Evolutionary conservation across 495 filamentous ascomycete genomes (phyloP), one percentile per base, ranked within the genome.

Genomic region (Filosporella fistucella): DNA sequence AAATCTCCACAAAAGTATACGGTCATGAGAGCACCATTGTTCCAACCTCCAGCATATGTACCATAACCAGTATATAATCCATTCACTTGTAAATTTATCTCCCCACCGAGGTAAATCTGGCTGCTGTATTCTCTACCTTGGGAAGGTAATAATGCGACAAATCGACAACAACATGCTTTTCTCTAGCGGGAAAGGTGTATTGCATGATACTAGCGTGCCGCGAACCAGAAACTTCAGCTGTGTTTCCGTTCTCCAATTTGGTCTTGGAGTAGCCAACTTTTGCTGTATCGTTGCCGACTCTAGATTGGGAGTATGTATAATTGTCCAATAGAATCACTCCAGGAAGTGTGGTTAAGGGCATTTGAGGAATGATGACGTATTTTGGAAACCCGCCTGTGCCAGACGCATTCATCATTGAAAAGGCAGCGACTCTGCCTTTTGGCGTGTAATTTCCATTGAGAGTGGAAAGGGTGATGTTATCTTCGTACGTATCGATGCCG

Each of bases 1-100:
- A 81, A 80, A 23, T 69, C 61, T 11, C 74, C 75, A 54, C 76
- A 80, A 59, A 80, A 80, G 50, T 79, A 73, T n/a, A 80, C 71
- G 18, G 32, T 1, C 5, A 5, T 32, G 8, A 6, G n/a, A n/a
- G n/a, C n/a, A n/a, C n/a, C n/a, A n/a, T n/a, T n/a, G n/a, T n/a
- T n/a, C n/a, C n/a, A n/a, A n/a, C n/a, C n/a, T n/a, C n/a, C n/a
- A n/a, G n/a, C n/a, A n/a, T n/a, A n/a, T n/a, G n/a, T n/a, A n/a
- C n/a, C n/a, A n/a, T n/a, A n/a, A n/a, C n/a, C n/a, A n/a, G n/a
- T n/a, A n/a, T n/a, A n/a, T n/a, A 10, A 28, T 28, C 16, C 4
- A 8, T 22, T 41, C 23, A 32, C 65, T 65, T 16, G 71, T 49
- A n/a, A n/a, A n/a, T n/a, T n/a, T n/a, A n/a, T n/a, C n/a, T n/a